Evolutionary conservation across 208 protist genomes (phyloP).

Genomic region (Trichomonas vaginalis): DNA sequence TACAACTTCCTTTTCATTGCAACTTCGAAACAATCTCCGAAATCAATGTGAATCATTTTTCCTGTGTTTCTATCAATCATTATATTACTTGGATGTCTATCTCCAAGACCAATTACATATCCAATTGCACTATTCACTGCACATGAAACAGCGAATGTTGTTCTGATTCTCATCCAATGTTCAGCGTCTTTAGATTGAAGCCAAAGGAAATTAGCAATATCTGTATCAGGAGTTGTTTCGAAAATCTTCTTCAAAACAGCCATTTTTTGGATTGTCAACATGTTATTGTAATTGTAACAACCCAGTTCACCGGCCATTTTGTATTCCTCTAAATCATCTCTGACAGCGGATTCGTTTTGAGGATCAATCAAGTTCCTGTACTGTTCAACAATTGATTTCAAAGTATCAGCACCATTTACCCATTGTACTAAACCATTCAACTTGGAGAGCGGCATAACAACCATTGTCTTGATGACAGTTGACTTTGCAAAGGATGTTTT

Average conservation of each 20-base stretch:
- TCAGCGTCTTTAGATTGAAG: not conserved
- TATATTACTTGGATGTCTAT: not conserved
- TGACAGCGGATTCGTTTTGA: not conserved
- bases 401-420: not conserved
- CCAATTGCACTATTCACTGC: not conserved
- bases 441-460: not conserved
- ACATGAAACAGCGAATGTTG: not conserved
- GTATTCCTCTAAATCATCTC: not conserved
- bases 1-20: constrained; percentile 22
- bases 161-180: not conserved
- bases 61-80: not conserved
- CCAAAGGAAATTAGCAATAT: not conserved
- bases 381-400: not conserved
- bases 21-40: constrained; percentile 30
- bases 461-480: not conserved
- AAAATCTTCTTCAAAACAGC: not conserved
- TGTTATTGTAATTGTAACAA: not conserved
- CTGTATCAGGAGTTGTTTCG: not conserved
- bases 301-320: not conserved
- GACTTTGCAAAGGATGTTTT: not conserved
- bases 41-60: constrained; percentile 18
- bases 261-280: not conserved
- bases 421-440: not conserved
- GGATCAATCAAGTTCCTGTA: not conserved
- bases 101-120: not conserved